Conservation (phyloP, 129 eudicot species). For the Cynara cardunculus region DNA sequence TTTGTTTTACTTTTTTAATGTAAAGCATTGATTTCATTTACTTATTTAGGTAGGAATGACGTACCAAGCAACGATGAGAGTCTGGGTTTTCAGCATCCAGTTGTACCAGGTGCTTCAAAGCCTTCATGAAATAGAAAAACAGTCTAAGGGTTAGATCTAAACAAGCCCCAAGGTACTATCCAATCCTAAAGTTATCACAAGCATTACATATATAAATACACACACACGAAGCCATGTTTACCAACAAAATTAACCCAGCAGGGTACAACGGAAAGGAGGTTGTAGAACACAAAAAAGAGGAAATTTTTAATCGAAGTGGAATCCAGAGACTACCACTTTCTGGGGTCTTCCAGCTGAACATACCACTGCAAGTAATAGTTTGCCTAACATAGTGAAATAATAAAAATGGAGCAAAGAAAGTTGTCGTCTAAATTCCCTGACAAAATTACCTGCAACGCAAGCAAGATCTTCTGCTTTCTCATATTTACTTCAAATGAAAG, state of each 20-base stretch:
- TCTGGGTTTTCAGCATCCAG: conserved; percentile 33
- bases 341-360: not conserved
- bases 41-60: not conserved
- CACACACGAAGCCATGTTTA: not conserved
- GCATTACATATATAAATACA: not conserved
- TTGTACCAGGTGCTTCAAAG: conserved; percentile 39
- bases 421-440: not conserved
- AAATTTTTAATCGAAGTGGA: not conserved
- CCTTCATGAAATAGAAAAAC: conserved; percentile 24
- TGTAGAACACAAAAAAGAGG: not conserved
- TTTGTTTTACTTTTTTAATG: too few species aligned
- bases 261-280: not conserved
- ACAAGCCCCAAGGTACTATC: not conserved
- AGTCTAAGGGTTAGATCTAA: conserved; percentile 1
- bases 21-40: too few species aligned
- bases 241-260: not conserved
- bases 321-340: not conserved
- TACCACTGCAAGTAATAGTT: not conserved
- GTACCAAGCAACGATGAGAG: conserved; percentile 41
- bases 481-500: conserved; percentile 90
- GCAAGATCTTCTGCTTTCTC: conserved; percentile 83
- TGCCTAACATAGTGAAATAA: not conserved
- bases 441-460: conserved; percentile 74
- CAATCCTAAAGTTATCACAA: not conserved
- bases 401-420: not conserved